phyloP scores from a whole-genome alignment of 768 basidiomycete genomes.

The Rhodotorula sphaerocarpa region DNA sequence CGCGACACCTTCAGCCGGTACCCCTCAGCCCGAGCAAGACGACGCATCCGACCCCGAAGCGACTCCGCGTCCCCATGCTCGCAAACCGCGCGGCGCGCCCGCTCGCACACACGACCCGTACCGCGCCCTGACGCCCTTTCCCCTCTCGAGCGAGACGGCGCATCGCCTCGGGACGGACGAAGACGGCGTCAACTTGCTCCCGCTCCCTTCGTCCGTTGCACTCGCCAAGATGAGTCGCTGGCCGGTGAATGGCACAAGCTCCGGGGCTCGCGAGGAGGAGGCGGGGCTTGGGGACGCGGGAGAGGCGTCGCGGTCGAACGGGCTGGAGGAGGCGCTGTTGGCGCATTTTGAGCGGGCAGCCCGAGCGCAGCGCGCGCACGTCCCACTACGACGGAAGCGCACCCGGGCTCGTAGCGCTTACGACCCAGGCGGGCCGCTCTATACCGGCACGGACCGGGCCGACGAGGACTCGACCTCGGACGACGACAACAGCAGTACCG shows the following conservation, averaged over 20 bases:
- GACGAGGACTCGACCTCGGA: neutral
- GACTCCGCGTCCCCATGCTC: neutral
- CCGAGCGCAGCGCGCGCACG: too few species aligned
- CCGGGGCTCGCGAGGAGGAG: too few species aligned
- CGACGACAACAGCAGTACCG: neutral
- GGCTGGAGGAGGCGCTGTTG: neutral
- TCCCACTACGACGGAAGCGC: neutral
- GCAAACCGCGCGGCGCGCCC: neutral
- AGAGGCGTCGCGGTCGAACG: too few species aligned
- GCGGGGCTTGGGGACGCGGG: too few species aligned
- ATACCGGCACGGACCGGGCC: neutral
- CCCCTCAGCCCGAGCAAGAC: neutral
- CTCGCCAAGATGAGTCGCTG: slow-evolving; percentile 17
- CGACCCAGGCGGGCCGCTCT: slow-evolving; percentile 4
- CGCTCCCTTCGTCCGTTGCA: neutral
- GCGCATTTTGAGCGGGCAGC: neutral
- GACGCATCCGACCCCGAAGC: neutral
- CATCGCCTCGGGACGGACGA: neutral
- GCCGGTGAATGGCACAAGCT: neutral
- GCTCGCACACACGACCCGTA: neutral
- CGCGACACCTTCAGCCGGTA: too few species aligned
- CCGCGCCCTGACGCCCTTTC: neutral
- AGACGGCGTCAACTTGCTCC: neutral
- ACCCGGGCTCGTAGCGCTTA: slow-evolving; percentile 10
- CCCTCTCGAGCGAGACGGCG: neutral